Evolutionary conservation across 306 rosid species (phyloP), one percentile per base, ranked within the genome.

Genomic region (Astragalus glycyphyllos): DNA sequence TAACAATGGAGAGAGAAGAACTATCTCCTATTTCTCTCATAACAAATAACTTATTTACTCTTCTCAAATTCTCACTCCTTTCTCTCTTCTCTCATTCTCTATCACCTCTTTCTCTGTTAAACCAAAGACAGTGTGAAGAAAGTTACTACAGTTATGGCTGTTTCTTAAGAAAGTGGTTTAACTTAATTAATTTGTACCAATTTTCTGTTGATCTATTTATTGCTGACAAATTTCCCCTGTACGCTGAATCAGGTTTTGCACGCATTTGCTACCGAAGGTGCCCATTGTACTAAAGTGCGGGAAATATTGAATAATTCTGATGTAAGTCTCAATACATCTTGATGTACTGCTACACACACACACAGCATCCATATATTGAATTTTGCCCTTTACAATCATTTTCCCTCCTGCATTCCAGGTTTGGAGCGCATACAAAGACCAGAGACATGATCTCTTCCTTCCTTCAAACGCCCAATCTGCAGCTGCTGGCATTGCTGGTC

Each of bases 391-490:
- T 46, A 66, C 48, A 35, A 58, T 67, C 12, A 41, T 53, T 57
- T 34, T 60, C 34, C 60, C 13, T n/a, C 38, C n/a, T 51, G 20
- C 15, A n/a, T 71, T 77, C 75, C 82, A 94, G 99, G 92, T 94
- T 79, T 94, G 99, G 99, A 82, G 96, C 77, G 99, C 99, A 45
- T 94, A 94, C 85, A 94, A 94, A 82, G 99, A 91, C 79, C 99
- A 94, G 84, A 94, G 86, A 75, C 99, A 94, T 56, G 99, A 94
- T 63, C 96, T 94, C 66, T 94, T 94, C 90, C 94, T 94, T 60
- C 99, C 99, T 59, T 94, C 99, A 59, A 94, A 91, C 70, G 99
- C 99, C 72, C 99, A 91, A 79, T 94, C 97, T 13, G 99, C 99
- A 42, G 96, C 96, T 4, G 99, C 99, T 11, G 99, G 99, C 62